Conservation (phyloP, 805 yeast species). For the Yamadazyma philogaea region DNA sequence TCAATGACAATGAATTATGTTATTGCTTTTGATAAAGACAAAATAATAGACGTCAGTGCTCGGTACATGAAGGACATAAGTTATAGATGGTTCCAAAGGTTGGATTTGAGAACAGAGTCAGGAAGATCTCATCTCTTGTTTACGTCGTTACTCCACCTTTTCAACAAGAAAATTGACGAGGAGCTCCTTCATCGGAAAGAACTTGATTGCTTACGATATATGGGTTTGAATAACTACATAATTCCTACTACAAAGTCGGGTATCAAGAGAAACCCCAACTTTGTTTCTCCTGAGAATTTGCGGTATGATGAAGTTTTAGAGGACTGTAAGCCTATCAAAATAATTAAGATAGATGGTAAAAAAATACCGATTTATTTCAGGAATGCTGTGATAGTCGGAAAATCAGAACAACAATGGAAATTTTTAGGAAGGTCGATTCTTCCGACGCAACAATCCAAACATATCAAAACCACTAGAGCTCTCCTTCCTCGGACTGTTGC, state of each 20-base stretch:
- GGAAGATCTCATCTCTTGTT: slow-evolving; percentile 25
- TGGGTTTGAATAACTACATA: slow-evolving; percentile 23
- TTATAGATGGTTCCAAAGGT: slow-evolving; percentile 26
- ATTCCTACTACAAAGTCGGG: slow-evolving; percentile 25
- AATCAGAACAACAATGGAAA: slow-evolving; percentile 35
- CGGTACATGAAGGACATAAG: slow-evolving; percentile 31
- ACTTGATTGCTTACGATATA: slow-evolving; percentile 17
- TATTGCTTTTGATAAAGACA: slow-evolving; percentile 17
- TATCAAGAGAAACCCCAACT: slow-evolving; percentile 27
- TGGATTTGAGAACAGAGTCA: slow-evolving; percentile 27
- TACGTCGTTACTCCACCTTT: slow-evolving; percentile 21
- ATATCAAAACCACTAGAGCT: slow-evolving; percentile 19
- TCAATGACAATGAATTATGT: slow-evolving; percentile 32
- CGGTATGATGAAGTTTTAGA: slow-evolving; percentile 26
- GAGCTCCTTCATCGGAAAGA: slow-evolving; percentile 15
- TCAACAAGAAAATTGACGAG: slow-evolving; percentile 15
- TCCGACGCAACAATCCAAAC: slow-evolving; percentile 15
- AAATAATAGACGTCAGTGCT: slow-evolving; percentile 26
- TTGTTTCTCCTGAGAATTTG: slow-evolving; percentile 21
- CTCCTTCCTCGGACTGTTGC: slow-evolving; percentile 22
- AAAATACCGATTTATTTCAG: slow-evolving; percentile 21
- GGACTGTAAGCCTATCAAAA: slow-evolving; percentile 15
- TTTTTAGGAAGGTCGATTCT: slow-evolving; percentile 29
- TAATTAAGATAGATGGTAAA: slow-evolving; percentile 14
- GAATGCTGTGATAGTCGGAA: slow-evolving; percentile 22